Evolutionary conservation across 2,329 filamentous ascomycete species (phyloP), one percentile per base, ranked within the genome.

Genomic region (Chalaropsis ovoidea): DNA sequence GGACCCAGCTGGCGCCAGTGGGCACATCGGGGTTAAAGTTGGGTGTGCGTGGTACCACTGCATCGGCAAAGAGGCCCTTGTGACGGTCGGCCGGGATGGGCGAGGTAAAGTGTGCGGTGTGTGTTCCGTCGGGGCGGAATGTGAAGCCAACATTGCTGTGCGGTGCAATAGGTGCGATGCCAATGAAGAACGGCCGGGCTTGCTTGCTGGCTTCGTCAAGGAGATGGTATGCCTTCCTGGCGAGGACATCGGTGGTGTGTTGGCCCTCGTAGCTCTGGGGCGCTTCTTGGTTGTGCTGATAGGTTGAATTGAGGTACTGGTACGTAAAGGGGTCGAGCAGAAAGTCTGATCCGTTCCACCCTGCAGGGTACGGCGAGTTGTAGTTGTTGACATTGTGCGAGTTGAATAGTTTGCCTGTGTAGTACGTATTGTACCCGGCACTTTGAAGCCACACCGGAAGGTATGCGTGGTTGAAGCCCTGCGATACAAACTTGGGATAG

Each of bases 281-380:
- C 0, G 76, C 70, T 1, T 84, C 79, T 0, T 77, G 74, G 69
- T 89, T 86, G 10, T 82, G 78, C 68, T 86, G 81, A 71, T 84
- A 86, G 3, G 80, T 85, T 1, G 82, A 77, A 70, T 89, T 88
- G 31, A 84, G 77, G 71, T 89, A 90, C 35, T 81, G 77, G 70
- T 89, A 89, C 0, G 86, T 89, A 69, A 79, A 81, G 0, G 86
- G 86, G 68, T 89, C 85, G 1, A 88, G 75, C 0, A 87, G 75
- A 69, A 86, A 79, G 62, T 76, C 73, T 0, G 82, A 84, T 0
- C 77, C 77, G 35, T 78, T 85, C 76, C 81, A 87, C 1, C 84
- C 85, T 1, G 76, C 77, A 0, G 80, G 76, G 64, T 76, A 78
- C 0, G 84, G 79, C 15, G 76, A 75, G 67, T 81, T 70, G 69